Evolutionary conservation across 2,329 filamentous ascomycete genomes (phyloP).

Genomic region (Pseudogymnoascus sp.): DNA sequence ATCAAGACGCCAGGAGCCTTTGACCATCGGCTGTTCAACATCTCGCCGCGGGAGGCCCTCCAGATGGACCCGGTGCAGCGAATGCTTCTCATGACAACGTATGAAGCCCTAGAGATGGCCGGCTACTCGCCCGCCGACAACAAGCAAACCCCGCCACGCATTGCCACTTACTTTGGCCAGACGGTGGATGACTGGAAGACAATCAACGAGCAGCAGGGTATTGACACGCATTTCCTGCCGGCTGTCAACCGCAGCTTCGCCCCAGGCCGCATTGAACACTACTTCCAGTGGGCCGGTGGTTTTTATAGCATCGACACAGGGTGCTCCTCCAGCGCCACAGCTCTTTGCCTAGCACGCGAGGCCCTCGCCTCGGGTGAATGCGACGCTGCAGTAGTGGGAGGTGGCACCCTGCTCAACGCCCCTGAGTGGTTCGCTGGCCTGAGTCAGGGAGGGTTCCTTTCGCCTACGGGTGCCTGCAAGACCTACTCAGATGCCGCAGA

Average conservation of each 20-base stretch:
- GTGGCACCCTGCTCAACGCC: constrained; percentile 71
- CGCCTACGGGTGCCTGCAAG: constrained; percentile 68
- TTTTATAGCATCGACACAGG: constrained; percentile 71
- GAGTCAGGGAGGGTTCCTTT: constrained; percentile 70
- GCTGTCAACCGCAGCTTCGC: constrained; percentile 37
- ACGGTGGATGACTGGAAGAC: constrained; percentile 12
- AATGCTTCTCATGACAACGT: constrained; percentile 64
- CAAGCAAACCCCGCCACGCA: constrained; percentile 55
- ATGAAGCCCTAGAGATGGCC: constrained; percentile 71
- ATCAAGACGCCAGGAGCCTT: constrained; percentile 63
- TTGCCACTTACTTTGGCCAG: constrained; percentile 12
- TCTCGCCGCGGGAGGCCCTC: constrained; percentile 69
- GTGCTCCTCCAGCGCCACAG: constrained; percentile 66
- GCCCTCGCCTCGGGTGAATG: constrained; percentile 69
- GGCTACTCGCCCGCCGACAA: constrained; percentile 72
- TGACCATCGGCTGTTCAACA: constrained; percentile 74
- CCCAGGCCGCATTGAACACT: constrained; percentile 62
- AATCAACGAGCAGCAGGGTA: constrained; percentile 10
- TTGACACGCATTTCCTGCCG: constrained; percentile 38
- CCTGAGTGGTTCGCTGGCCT: constrained; percentile 73
- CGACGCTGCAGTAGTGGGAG: constrained; percentile 74
- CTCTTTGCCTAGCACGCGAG: constrained; percentile 65
- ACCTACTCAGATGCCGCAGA: constrained; percentile 67
- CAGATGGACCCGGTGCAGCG: constrained; percentile 75
- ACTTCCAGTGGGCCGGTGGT: constrained; percentile 68